Conservation (phyloP, 169 alveolate genomes). For the Cryptosporidium parvum region DNA sequence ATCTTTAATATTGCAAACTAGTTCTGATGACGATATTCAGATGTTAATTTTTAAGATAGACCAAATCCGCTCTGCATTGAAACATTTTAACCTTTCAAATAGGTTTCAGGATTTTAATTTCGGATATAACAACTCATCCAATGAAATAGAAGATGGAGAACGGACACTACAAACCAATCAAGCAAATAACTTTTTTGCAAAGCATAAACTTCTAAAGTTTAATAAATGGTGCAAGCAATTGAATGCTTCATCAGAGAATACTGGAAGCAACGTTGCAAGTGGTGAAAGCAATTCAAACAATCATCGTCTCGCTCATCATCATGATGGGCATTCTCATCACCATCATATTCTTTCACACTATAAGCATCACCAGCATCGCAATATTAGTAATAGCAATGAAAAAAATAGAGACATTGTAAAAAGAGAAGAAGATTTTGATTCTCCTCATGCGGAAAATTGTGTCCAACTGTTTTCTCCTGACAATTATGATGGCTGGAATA, state of each 20-base stretch:
- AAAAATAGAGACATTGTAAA: not conserved
- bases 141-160: conserved; percentile 7
- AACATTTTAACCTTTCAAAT: conserved; percentile 28
- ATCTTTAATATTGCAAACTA: not conserved
- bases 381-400: not conserved
- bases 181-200: conserved; percentile 6
- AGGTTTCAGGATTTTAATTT: conserved; percentile 67
- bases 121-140: conserved; percentile 9
- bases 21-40: conserved; percentile 33
- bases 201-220: conserved; percentile 13
- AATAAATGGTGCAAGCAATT: conserved; percentile 26
- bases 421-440: not conserved
- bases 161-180: not conserved
- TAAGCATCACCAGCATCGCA: conserved; percentile 9
- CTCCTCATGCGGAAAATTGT: not conserved
- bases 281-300: not conserved
- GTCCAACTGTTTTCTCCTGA: not conserved
- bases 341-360: conserved; percentile 2
- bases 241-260: conserved; percentile 8
- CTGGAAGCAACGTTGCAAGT: not conserved
- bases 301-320: not conserved
- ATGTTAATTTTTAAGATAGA: conserved; percentile 49
- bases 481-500: conserved; percentile 52
- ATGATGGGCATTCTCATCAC: conserved; percentile 28
- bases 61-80: conserved; percentile 51